Evolutionary conservation across 2,329 filamentous ascomycete genomes (phyloP).

Genomic region (Phyllosticta citriasiana): DNA sequence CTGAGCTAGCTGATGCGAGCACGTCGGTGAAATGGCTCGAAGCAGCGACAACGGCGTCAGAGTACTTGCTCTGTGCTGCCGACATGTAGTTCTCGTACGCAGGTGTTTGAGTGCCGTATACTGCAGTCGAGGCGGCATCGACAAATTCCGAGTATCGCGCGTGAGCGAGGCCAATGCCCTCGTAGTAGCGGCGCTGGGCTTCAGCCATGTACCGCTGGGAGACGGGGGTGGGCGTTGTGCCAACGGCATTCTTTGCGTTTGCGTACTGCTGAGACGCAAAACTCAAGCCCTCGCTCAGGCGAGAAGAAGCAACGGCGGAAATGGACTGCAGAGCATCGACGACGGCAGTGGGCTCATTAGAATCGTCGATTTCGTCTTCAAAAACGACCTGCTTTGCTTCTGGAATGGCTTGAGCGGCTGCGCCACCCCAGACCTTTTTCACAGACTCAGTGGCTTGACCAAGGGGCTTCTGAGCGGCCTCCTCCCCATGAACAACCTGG

Average conservation of each 20-base stretch:
- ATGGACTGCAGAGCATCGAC: constrained; percentile 46
- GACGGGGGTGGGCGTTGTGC: constrained; percentile 50
- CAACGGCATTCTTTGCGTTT: constrained; percentile 55
- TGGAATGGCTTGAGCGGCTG: constrained; percentile 42
- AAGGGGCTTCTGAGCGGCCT: constrained; percentile 11
- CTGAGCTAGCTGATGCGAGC: constrained; percentile 30
- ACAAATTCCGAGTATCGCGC: constrained; percentile 70
- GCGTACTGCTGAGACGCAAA: constrained; percentile 57
- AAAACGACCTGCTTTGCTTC: constrained; percentile 37
- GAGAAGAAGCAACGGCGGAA: constrained; percentile 59
- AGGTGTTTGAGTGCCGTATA: constrained; percentile 54
- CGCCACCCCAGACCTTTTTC: constrained; percentile 45
- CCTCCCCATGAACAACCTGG: constrained; percentile 16
- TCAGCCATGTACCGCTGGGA: constrained; percentile 47
- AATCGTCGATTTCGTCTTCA: constrained; percentile 40
- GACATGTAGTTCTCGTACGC: constrained; percentile 32
- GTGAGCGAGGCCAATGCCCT: constrained; percentile 67
- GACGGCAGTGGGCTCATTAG: constrained; percentile 33
- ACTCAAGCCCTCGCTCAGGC: constrained; percentile 58
- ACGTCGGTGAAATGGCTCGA: constrained; percentile 20
- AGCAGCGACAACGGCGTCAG: constrained; percentile 22
- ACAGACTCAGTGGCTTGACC: constrained; percentile 21
- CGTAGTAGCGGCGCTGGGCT: constrained; percentile 62
- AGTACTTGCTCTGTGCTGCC: constrained; percentile 22
- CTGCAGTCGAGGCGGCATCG: constrained; percentile 57